A percentile compares a stretch with the other conserved stretches of the same genome.
Evolutionary conservation across 1,139 yeast species (phyloP).

Genomic region (Kurtzmaniella quercitrusa): DNA sequence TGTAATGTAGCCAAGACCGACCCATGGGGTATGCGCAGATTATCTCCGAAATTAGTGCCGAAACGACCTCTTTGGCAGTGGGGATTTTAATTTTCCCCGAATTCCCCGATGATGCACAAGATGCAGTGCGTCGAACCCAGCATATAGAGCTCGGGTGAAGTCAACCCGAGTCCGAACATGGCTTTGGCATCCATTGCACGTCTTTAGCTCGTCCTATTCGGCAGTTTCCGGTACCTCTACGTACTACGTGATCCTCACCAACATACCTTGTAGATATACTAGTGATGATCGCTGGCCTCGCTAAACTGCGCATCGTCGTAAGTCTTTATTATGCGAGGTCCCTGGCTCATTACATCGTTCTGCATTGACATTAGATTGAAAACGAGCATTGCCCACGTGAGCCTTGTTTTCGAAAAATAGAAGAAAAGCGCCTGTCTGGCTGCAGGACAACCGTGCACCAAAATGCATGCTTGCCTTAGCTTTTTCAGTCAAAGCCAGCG

Average conservation of each 20-base stretch:
- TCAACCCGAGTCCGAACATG: not conserved
- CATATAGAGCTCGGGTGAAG: not conserved
- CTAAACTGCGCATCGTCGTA: not conserved
- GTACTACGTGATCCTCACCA: too few relatives aligned
- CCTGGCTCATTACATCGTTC: not conserved
- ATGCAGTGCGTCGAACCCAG: not conserved
- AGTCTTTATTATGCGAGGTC: not conserved
- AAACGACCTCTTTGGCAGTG: not conserved
- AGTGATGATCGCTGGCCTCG: too few relatives aligned
- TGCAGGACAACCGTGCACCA: slow-evolving; percentile 1
- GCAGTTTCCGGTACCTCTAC: too few relatives aligned
- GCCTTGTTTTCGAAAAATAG: not conserved
- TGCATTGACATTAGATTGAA: not conserved
- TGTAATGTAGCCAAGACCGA: not conserved
- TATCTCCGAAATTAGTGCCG: not conserved
- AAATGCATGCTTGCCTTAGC: not conserved
- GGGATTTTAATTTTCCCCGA: not conserved
- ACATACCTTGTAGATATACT: too few relatives aligned
- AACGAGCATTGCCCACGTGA: not conserved
- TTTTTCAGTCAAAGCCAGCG: not conserved
- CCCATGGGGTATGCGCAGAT: not conserved
- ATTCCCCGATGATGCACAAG: not conserved
- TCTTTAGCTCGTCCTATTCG: too few relatives aligned
- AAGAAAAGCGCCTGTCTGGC: not conserved
- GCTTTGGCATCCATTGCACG: too few relatives aligned